Evolutionary conservation across 2,329 filamentous ascomycete genomes (phyloP).

Genomic region (Alternaria consortialis): DNA sequence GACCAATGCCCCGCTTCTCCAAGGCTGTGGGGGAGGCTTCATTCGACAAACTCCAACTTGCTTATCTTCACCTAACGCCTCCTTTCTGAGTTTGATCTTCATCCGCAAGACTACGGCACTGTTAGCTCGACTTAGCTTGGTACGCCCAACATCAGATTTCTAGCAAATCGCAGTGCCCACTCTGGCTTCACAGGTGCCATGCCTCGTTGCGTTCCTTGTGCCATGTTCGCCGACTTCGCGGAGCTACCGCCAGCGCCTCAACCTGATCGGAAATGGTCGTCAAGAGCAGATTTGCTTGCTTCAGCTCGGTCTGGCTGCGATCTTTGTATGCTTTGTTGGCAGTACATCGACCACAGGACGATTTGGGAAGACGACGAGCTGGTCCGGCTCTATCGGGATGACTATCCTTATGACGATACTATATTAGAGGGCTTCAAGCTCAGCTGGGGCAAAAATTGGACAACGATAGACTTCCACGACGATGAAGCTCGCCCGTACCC

Average conservation of each 20-base stretch:
- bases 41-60: no score
- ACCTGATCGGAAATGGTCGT: not conserved
- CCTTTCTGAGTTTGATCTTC: no score
- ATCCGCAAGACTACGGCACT: not conserved
- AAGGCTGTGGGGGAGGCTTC: no score
- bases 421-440: no score
- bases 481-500: not conserved
- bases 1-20: no score
- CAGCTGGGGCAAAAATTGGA: no score
- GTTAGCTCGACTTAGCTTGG: not conserved
- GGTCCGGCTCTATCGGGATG: not conserved
- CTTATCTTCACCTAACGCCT: no score
- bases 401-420: not conserved
- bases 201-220: not conserved
- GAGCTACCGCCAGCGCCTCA: not conserved
- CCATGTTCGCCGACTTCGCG: not conserved
- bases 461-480: not conserved
- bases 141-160: not conserved
- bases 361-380: not conserved
- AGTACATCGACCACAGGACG: not conserved
- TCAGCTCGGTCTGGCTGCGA: not conserved
- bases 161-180: not conserved
- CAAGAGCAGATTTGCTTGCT: not conserved
- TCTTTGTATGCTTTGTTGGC: not conserved
- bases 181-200: not conserved